Conservation (phyloP, 495 filamentous ascomycete species). For the Aspergillus kassunensis region DNA sequence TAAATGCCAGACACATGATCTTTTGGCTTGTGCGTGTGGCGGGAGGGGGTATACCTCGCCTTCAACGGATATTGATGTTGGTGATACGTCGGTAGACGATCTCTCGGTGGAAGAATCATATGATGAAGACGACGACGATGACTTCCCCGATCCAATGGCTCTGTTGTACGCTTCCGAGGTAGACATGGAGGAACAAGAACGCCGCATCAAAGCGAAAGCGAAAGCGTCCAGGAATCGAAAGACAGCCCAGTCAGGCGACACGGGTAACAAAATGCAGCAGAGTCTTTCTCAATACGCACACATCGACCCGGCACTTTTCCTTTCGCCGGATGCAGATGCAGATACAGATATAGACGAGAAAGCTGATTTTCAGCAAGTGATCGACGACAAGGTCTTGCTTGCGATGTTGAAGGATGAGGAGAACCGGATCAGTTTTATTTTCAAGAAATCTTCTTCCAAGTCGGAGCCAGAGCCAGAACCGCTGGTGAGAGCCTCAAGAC, state of each 20-base stretch:
- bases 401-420: constrained; percentile 57
- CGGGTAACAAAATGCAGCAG: constrained; percentile 48
- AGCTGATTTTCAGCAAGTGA: constrained; percentile 27
- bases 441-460: constrained; percentile 54
- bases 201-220: constrained; percentile 26
- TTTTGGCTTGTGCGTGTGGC: constrained; percentile 64
- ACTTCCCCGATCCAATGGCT: constrained; percentile 31
- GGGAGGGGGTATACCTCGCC: constrained; percentile 45
- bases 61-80: constrained; percentile 1
- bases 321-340: constrained; percentile 16
- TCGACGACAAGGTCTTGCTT: constrained; percentile 61
- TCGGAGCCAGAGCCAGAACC: constrained; percentile 12
- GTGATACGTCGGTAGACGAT: constrained; percentile 6
- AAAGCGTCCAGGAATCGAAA: constrained; percentile 5
- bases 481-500: not conserved
- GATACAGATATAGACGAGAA: constrained; percentile 10
- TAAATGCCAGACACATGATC: constrained; percentile 61
- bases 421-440: constrained; percentile 60
- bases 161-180: constrained; percentile 57
- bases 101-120: constrained; percentile 19
- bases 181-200: constrained; percentile 59
- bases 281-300: constrained; percentile 65
- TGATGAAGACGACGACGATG: constrained; percentile 32
- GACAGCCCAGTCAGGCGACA: not conserved
- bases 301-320: constrained; percentile 51